Percentiles rank a stretch among this genome's conserved stretches.
Conservation (phyloP, 768 basidiomycete genomes). For the Agaricus sinodeliciosus region DNA sequence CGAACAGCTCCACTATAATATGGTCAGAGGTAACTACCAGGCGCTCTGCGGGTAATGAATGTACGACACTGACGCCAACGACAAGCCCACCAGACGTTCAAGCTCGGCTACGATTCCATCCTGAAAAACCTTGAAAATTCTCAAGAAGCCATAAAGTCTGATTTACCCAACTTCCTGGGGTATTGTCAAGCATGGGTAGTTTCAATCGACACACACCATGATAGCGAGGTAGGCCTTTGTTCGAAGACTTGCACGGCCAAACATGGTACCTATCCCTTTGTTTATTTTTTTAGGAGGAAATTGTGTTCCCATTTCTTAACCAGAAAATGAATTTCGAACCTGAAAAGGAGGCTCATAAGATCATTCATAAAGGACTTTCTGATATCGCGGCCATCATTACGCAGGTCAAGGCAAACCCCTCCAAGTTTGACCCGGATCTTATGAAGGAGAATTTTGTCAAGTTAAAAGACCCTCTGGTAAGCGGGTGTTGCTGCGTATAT, state of each 20-base stretch:
- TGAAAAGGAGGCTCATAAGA: not conserved
- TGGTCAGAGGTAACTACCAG: not conserved
- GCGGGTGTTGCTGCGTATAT: not conserved
- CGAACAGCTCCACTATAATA: constrained; percentile 3
- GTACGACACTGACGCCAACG: not conserved
- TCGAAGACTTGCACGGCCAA: not conserved
- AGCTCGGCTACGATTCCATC: constrained; percentile 1
- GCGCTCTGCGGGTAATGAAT: not conserved
- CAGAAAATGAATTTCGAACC: constrained; percentile 7
- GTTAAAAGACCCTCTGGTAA: constrained; percentile 2
- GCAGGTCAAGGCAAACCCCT: not conserved
- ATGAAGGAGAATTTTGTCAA: not conserved
- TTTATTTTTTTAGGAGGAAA: not conserved
- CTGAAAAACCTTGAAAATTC: not conserved
- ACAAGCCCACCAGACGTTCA: not conserved
- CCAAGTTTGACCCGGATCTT: not conserved
- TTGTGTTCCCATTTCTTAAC: constrained; percentile 6
- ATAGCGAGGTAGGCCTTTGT: not conserved
- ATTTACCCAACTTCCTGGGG: constrained; percentile 1
- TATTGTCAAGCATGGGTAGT: constrained; percentile 3
- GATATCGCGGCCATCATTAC: not conserved
- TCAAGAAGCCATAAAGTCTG: not conserved
- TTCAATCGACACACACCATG: not conserved
- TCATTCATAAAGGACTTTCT: not conserved
- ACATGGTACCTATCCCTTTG: not conserved